These are phyloP conservation scores for Neocucurbitaria cava DNA, from an alignment of 2,329 filamentous ascomycete species.

Conservation along the genomic window DNA sequence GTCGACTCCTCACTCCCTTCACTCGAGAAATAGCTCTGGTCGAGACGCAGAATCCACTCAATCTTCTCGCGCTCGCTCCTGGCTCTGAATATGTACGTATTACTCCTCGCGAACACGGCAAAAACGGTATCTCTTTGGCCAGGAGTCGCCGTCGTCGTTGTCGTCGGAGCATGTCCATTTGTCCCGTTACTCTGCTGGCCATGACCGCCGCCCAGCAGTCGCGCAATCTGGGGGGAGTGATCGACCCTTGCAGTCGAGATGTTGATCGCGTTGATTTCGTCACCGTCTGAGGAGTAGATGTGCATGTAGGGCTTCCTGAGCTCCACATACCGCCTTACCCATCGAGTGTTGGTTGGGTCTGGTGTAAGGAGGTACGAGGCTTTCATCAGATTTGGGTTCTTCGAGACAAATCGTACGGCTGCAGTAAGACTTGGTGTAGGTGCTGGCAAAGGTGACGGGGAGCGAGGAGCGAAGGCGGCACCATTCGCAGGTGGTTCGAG, in stretches of 20 bases:
- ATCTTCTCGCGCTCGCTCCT: conserved; percentile 90
- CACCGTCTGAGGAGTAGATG: conserved; percentile 85
- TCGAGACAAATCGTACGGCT: conserved; percentile 77
- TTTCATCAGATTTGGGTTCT: conserved; percentile 77
- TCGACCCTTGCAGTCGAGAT: conserved; percentile 90
- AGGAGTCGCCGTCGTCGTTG: conserved; percentile 5
- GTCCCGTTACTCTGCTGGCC: conserved; percentile 11
- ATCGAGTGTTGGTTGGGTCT: conserved; percentile 79
- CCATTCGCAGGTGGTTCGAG: conserved; percentile 75
- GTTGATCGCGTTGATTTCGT: conserved; percentile 89
- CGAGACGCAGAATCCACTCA: conserved; percentile 95
- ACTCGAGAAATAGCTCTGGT: conserved; percentile 72
- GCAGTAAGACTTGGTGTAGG: conserved; percentile 72
- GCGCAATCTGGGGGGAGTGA: conserved; percentile 85
- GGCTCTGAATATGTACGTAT: conserved; percentile 93
- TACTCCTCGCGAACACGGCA: conserved; percentile 91
- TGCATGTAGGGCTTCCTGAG: conserved; percentile 90
- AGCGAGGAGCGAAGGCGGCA: conserved; percentile 49
- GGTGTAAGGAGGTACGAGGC: conserved; percentile 87
- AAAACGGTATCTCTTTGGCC: conserved; percentile 72
- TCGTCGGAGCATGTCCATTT: conserved; percentile 3
- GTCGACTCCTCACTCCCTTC: conserved; percentile 28
- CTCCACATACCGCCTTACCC: conserved; percentile 93
- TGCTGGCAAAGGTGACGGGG: conserved; percentile 45
- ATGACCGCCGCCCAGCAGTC: conserved; percentile 65